Base-by-base conservation (phyloP, 345 rosid species). In the Gynandropsis gynandra region DNA sequence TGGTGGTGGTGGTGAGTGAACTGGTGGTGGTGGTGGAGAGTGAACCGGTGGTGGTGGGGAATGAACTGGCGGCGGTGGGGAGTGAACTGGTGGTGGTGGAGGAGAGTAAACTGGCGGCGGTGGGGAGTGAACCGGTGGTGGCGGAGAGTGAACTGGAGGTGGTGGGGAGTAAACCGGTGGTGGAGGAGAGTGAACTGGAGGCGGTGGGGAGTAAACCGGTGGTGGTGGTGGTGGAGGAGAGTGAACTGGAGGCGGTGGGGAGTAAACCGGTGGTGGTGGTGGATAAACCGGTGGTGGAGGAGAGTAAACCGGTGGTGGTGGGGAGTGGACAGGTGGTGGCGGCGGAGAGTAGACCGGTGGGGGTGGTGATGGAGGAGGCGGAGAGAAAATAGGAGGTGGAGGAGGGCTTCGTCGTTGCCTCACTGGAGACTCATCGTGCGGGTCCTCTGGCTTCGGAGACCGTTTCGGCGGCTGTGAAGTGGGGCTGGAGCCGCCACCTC, bases 111-210 rank as follows among this genome's bases (percentile, higher is more conserved):
- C 43, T 39, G 61, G 15, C 16, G 43, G 43, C 13, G 43, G 43
- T 0, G 43, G 62, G 3, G 54, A 58, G 13, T 4, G 4, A 1
- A 58, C 47, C 8, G 65, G 58, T 10, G 58, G 57, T 2, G 68
- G 68, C 51, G 69, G 69, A 29, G 64, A 64, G 41, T n/a, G n/a
- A n/a, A n/a, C n/a, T n/a, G n/a, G n/a, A n/a, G n/a, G n/a, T n/a
- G n/a, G n/a, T n/a, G 69, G 70, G 0, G 75, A 71, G 0, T 37
- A 33, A 1, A 59, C 65, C 0, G 62, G 62, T 15, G 60, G 51
- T 0, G 70, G 72, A 0, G 78, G 76, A 0, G 77, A 56, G 0
- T 45, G 20, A 1, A 49, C 59, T 0, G 75, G 71, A 2, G 70
- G 74, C 1, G 58, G 62, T 4, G 63, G 52, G 1, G 65, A 64